Evolutionary conservation across 2,329 filamentous ascomycete species (phyloP), one percentile per base, ranked within the genome.

Genomic region (Orbilia oligospora): DNA sequence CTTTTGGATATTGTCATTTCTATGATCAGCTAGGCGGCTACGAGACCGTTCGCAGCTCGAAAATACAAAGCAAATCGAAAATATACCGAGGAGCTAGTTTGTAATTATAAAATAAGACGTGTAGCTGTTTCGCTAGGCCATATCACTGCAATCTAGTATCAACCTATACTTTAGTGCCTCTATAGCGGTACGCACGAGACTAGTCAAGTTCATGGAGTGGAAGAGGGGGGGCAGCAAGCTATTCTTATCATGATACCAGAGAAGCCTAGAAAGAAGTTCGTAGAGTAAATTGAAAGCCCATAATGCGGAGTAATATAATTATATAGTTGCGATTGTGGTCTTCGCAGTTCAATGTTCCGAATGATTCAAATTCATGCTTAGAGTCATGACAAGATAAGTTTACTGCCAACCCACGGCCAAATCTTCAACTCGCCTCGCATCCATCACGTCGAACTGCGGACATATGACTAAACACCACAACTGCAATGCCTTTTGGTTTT

Each of bases 301-400:
- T 18, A 46, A 18, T 9, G 20, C n/a, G 44, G 20, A 46, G 20
- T 46, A 20, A n/a, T n/a, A n/a, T n/a, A n/a, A n/a, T n/a, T n/a
- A n/a, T n/a, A n/a, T n/a, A n/a, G n/a, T 20, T 46, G 44, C 44
- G 9, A n/a, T 20, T 20, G 6, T 18, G 44, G 44, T 46, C 44
- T 44, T 44, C n/a, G 12, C 3, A n/a, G 27, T 30, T 30, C 6
- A 30, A 3, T 3, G 3, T 30, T 6, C 27, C 27, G 27, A 44
- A n/a, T 44, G 6, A 44, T 22, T 33, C n/a, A 14, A 16, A 36
- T 53, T 30, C 2, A 12, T 3, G 27, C 18, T 38, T 22, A 41
- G 30, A 58, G 53, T 58, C 53, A 58, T 22, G n/a, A 33, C n/a
- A 22, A 41, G 30, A 18, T 36, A 38, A 38, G 30, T 58, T 58